Evolutionary conservation across 441 rosid genomes (phyloP).

Genomic region (Macaranga tanarius): DNA sequence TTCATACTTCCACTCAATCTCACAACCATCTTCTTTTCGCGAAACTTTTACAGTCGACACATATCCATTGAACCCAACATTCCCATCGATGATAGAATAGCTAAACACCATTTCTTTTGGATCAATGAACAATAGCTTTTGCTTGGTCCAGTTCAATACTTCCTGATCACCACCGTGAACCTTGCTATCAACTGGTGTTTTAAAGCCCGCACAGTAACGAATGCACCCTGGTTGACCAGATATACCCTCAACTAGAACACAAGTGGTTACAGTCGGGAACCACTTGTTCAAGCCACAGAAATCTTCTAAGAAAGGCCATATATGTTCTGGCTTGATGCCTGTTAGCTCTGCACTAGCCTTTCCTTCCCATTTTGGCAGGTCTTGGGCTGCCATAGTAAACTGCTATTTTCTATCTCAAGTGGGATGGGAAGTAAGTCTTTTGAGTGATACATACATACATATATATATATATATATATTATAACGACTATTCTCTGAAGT

Average conservation of each 20-base stretch:
- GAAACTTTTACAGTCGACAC: slow-evolving; percentile 35
- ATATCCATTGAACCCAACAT: slow-evolving; percentile 46
- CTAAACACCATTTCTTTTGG: slow-evolving; percentile 27
- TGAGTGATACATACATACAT: no score
- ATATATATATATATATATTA: no score
- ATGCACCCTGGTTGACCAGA: slow-evolving; percentile 49
- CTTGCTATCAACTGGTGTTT: slow-evolving; percentile 30
- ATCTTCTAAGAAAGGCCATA: slow-evolving; percentile 50
- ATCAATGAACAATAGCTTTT: slow-evolving; percentile 44
- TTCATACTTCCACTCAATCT: slow-evolving; percentile 46
- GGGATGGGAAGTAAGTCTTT: no score
- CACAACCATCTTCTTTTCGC: slow-evolving; percentile 31
- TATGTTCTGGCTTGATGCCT: slow-evolving; percentile 34
- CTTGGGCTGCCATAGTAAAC: slow-evolving; percentile 1
- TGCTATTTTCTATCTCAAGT: neutral
- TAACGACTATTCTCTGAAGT: no score
- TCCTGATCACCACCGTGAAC: neutral
- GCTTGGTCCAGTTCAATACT: slow-evolving; percentile 48
- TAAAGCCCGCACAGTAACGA: slow-evolving; percentile 51
- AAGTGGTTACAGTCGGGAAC: slow-evolving; percentile 51
- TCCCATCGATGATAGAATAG: slow-evolving; percentile 44
- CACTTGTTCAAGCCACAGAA: slow-evolving; percentile 52
- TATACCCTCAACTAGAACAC: slow-evolving; percentile 36
- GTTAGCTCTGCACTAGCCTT: slow-evolving; percentile 33
- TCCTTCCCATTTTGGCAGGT: slow-evolving; percentile 45